Evolutionary conservation across 2,329 filamentous ascomycete genomes (phyloP).

Genomic region (Aspergillus brunneoviolaceus): DNA sequence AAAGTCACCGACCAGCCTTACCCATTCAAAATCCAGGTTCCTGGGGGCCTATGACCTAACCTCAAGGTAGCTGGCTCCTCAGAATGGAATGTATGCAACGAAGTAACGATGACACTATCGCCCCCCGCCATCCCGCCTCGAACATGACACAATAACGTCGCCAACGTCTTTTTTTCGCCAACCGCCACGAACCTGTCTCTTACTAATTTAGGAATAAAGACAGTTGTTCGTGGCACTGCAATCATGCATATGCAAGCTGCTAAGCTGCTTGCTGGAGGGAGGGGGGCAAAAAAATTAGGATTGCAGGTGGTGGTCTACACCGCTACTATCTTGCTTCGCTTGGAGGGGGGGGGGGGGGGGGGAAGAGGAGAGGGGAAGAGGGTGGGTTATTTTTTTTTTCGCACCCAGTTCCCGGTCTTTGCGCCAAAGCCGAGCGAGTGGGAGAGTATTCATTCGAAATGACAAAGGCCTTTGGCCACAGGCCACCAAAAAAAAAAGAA

Average conservation of each 20-base stretch:
- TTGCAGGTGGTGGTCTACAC: not conserved
- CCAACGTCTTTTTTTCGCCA: not conserved
- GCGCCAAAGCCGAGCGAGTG: not conserved
- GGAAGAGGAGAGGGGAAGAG: too few species aligned
- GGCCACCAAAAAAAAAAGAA: not conserved
- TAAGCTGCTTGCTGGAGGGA: not conserved
- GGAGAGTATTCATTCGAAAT: too few species aligned
- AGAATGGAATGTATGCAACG: too few species aligned
- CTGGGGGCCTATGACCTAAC: too few species aligned
- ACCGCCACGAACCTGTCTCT: not conserved
- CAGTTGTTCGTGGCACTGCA: not conserved
- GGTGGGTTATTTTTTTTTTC: too few species aligned
- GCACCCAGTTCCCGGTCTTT: not conserved
- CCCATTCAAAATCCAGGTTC: too few species aligned
- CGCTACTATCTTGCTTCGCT: not conserved
- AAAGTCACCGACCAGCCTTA: too few species aligned
- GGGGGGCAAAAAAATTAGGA: too few species aligned
- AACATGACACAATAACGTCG: not conserved
- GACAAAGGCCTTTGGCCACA: not conserved
- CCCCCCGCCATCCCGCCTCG: not conserved
- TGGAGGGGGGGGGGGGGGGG: too few species aligned
- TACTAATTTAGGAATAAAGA: not conserved
- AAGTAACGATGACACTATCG: not conserved
- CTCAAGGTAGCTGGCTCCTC: too few species aligned
- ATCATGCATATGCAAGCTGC: not conserved